These are phyloP conservation scores for Colletotrichum sansevieriae DNA, from an alignment of 2,329 filamentous ascomycete genomes.

Conservation along the genomic window DNA sequence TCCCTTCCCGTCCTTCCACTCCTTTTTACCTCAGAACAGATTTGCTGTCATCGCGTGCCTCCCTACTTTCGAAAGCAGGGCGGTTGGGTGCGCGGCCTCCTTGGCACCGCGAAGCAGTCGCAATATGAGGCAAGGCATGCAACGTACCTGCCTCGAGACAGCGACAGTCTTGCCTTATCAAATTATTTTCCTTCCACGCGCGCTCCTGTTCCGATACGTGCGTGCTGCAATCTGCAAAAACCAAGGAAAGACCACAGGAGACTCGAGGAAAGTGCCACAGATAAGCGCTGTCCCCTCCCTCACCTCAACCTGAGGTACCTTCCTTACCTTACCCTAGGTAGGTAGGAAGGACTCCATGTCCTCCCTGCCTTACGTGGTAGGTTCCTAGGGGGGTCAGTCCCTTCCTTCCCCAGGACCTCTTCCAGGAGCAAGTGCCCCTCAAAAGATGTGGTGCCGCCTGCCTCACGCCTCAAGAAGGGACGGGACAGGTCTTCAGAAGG, in stretches of 20 bases:
- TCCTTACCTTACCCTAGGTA: too few relatives aligned
- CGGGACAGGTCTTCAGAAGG: neutral
- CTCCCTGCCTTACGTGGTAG: too few relatives aligned
- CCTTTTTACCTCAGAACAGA: neutral
- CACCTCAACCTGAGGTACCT: neutral
- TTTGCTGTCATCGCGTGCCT: neutral
- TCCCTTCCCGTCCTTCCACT: too few relatives aligned
- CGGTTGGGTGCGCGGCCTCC: neutral
- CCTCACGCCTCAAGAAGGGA: too few relatives aligned
- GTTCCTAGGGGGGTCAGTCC: too few relatives aligned
- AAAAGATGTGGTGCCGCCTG: too few relatives aligned
- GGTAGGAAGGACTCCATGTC: too few relatives aligned
- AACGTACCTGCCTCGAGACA: neutral
- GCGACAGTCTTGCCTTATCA: constrained; percentile 9
- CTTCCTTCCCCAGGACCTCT: too few relatives aligned
- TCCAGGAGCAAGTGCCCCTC: too few relatives aligned
- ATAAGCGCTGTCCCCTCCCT: neutral
- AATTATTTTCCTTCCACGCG: constrained; percentile 20
- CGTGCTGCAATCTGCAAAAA: constrained; percentile 29
- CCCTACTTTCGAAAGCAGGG: neutral
- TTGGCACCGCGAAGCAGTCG: neutral
- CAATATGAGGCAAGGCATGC: neutral
- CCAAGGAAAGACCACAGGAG: constrained; percentile 18
- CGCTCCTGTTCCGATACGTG: constrained; percentile 7
- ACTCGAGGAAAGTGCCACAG: constrained; percentile 15